Conservation (phyloP, 208 protist genomes). For the Acanthamoeba sp. region DNA sequence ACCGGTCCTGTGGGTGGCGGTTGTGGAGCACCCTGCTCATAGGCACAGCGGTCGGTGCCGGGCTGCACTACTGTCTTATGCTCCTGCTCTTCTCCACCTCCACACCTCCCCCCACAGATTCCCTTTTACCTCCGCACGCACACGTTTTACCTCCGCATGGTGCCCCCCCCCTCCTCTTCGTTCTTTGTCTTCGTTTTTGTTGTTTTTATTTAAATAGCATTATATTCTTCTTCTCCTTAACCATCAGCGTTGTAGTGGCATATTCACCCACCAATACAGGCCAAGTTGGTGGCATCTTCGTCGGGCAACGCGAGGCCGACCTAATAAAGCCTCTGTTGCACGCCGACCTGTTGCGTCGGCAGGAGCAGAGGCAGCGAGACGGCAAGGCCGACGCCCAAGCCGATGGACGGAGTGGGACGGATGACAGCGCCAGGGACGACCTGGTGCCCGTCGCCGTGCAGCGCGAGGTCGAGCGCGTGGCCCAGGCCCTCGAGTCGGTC, state of each 20-base stretch:
- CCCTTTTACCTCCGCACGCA: neutral
- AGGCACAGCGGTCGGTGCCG: neutral
- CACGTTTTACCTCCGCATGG: neutral
- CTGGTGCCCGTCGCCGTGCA: slow-evolving; percentile 19
- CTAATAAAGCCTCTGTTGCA: neutral
- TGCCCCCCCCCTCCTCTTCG: neutral
- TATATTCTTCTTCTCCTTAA: neutral
- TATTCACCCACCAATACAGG: neutral
- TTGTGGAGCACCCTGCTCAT: neutral
- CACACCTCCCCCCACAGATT: neutral
- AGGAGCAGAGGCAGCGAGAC: neutral
- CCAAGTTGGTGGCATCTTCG: neutral
- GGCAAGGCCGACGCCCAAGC: neutral
- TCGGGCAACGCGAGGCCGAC: neutral
- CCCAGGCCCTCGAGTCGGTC: neutral
- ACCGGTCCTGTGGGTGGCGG: too few relatives aligned
- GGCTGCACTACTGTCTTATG: neutral
- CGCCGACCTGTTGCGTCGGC: neutral
- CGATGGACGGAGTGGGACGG: neutral
- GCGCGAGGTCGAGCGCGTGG: slow-evolving; percentile 55
- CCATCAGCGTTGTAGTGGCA: neutral
- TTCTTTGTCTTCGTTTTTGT: neutral
- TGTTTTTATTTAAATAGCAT: neutral
- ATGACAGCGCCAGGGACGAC: neutral
- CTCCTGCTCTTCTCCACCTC: neutral